Evolutionary conservation across 352 stramenopile species (phyloP).

Genomic region (Albugo laibachii): DNA sequence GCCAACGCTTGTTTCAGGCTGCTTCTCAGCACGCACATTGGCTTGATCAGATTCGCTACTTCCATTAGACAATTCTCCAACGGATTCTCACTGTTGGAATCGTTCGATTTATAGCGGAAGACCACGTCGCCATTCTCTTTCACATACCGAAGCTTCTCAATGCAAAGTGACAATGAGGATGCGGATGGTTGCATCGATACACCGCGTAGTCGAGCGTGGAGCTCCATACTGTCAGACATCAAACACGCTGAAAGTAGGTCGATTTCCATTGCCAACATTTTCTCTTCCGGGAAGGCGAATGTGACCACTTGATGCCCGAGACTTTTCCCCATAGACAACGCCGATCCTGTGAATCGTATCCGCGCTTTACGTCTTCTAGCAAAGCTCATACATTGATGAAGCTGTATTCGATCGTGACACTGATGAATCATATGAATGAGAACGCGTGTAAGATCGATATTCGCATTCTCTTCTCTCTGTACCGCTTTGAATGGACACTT

Average conservation of each 20-base stretch:
- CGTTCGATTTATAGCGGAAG: slow-evolving; percentile 50
- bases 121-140: slow-evolving; percentile 54
- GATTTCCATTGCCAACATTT: slow-evolving; percentile 31
- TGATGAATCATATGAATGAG: slow-evolving; percentile 69
- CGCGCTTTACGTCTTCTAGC: slow-evolving; percentile 56
- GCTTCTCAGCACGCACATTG: slow-evolving; percentile 58
- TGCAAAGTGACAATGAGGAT: background rate
- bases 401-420: slow-evolving; percentile 66
- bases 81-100: slow-evolving; percentile 62
- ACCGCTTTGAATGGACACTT: too few relatives aligned
- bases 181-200: slow-evolving; percentile 30
- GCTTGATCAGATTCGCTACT: slow-evolving; percentile 63
- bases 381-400: slow-evolving; percentile 79
- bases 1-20: slow-evolving; percentile 61
- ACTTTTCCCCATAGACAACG: slow-evolving; percentile 12
- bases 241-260: slow-evolving; percentile 5
- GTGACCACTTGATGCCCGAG: slow-evolving; percentile 61
- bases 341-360: slow-evolving; percentile 68
- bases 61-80: slow-evolving; percentile 76
- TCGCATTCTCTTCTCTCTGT: too few relatives aligned
- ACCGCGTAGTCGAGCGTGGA: slow-evolving; percentile 48
- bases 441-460: slow-evolving; percentile 5
- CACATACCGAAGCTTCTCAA: slow-evolving; percentile 16
- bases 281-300: slow-evolving; percentile 69
- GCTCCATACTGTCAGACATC: slow-evolving; percentile 53